Evolutionary conservation across 495 filamentous ascomycete genomes (phyloP).

Genomic region (Baudoinia panamericana): DNA sequence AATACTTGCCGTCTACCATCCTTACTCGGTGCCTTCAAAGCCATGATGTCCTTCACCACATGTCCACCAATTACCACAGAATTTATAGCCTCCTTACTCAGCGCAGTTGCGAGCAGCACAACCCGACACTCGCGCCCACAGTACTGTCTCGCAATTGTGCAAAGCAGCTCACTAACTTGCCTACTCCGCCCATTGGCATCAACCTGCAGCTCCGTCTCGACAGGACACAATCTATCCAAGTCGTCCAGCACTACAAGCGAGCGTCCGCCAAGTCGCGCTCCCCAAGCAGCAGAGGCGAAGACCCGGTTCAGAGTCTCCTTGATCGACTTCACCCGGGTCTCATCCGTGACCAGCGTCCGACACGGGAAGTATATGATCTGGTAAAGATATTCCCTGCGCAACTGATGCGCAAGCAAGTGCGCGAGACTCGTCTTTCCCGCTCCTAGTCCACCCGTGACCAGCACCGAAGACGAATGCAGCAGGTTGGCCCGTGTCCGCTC

Average conservation of each 20-base stretch:
- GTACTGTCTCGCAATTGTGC: constrained; percentile 68
- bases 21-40: constrained; percentile 78
- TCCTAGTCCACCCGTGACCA: constrained; percentile 77
- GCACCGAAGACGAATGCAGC: constrained; percentile 71
- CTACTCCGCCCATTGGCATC: constrained; percentile 85
- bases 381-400: constrained; percentile 54
- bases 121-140: constrained; percentile 63
- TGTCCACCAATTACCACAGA: constrained; percentile 29
- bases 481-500: constrained; percentile 57
- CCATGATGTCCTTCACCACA: constrained; percentile 38
- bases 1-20: constrained; percentile 72
- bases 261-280: constrained; percentile 66
- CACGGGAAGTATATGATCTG: constrained; percentile 74
- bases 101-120: constrained; percentile 78
- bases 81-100: constrained; percentile 62
- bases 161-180: constrained; percentile 81
- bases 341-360: constrained; percentile 70
- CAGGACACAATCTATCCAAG: constrained; percentile 79
- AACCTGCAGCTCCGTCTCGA: constrained; percentile 83
- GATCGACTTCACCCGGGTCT: constrained; percentile 72
- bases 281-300: constrained; percentile 85
- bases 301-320: constrained; percentile 74
- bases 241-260: constrained; percentile 82
- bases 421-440: constrained; percentile 74
- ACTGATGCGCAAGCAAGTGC: constrained; percentile 48